Conservation (phyloP, 1,284 basidiomycete species). For the Ustilago vetiveriae region DNA sequence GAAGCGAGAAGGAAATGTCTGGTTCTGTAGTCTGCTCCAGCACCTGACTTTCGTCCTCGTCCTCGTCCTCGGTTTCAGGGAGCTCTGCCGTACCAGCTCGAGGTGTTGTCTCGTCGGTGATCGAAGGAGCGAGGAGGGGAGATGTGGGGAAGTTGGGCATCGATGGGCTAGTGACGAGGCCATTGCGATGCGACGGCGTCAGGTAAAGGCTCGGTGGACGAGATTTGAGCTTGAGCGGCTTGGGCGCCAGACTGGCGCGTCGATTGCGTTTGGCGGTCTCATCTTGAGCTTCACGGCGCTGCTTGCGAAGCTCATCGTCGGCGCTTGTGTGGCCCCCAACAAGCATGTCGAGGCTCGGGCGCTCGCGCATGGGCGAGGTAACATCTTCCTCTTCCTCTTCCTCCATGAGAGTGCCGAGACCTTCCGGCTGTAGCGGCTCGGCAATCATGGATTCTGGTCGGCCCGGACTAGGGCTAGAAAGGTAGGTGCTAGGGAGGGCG, state of each 20-base stretch:
- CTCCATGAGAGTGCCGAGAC: constrained; percentile 57
- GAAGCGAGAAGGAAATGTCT: constrained; percentile 2
- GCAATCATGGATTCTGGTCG: constrained; percentile 45
- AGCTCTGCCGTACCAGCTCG: constrained; percentile 6
- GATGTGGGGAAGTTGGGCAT: constrained; percentile 39
- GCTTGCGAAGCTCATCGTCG: constrained; percentile 32
- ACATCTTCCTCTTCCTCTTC: constrained; percentile 61
- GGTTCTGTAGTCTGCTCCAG: constrained; percentile 1
- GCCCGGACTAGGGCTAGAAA: constrained; percentile 41
- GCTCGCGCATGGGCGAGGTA: constrained; percentile 42
- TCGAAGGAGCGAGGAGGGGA: constrained; percentile 7
- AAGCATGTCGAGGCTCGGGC: constrained; percentile 34
- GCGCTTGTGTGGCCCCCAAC: constrained; percentile 13
- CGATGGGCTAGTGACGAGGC: constrained; percentile 32
- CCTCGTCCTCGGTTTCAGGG: constrained; percentile 10
- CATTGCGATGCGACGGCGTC: constrained; percentile 27
- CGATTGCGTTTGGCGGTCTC: constrained; percentile 53
- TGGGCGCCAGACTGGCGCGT: constrained; percentile 51
- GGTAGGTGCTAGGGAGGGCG: constrained; percentile 16
- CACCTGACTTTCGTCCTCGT: constrained; percentile 25
- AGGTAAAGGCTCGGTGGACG: constrained; percentile 59
- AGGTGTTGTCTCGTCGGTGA: constrained; percentile 26
- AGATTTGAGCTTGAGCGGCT: constrained; percentile 61
- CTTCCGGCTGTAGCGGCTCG: constrained; percentile 47
- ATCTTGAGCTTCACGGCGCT: constrained; percentile 43